These are phyloP conservation scores for Fusarium sp. DNA, from an alignment of 2,329 filamentous ascomycete species.

Conservation along the genomic window DNA sequence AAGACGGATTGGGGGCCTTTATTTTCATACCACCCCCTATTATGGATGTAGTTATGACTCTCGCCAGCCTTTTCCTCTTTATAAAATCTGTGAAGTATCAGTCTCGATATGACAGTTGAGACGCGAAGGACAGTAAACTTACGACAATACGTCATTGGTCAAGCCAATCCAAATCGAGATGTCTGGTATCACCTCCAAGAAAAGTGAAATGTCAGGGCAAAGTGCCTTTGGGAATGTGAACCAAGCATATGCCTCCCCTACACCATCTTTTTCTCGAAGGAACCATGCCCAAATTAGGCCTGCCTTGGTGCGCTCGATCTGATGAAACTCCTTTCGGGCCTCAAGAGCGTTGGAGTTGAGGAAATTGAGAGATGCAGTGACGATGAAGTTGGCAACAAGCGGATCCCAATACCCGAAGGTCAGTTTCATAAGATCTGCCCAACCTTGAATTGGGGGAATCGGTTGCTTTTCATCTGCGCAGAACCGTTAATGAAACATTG, in stretches of 20 bases:
- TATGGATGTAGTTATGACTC: conserved; percentile 16
- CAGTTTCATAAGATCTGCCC: conserved; percentile 7
- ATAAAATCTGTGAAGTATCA: background rate
- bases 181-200: conserved; percentile 15
- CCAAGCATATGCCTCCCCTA: conserved; percentile 14
- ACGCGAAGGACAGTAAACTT: rapidly evolving
- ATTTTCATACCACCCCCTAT: conserved; percentile 5
- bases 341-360: conserved; percentile 10
- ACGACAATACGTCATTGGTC: conserved; percentile 14
- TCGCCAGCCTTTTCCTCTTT: conserved; percentile 14
- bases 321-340: background rate
- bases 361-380: conserved; percentile 9
- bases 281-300: conserved; percentile 21
- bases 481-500: conserved; percentile 12
- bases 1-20: background rate
- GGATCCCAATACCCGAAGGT: conserved; percentile 15
- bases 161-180: conserved; percentile 3
- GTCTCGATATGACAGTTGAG: rapidly evolving
- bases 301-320: background rate
- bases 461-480: background rate
- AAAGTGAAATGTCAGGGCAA: conserved; percentile 3
- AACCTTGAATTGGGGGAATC: background rate
- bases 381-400: conserved; percentile 10
- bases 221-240: conserved; percentile 4
- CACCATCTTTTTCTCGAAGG: conserved; percentile 19